These are phyloP conservation scores for Pleurotus tuber-regium DNA, from an alignment of 768 basidiomycete genomes.

Conservation along the genomic window DNA sequence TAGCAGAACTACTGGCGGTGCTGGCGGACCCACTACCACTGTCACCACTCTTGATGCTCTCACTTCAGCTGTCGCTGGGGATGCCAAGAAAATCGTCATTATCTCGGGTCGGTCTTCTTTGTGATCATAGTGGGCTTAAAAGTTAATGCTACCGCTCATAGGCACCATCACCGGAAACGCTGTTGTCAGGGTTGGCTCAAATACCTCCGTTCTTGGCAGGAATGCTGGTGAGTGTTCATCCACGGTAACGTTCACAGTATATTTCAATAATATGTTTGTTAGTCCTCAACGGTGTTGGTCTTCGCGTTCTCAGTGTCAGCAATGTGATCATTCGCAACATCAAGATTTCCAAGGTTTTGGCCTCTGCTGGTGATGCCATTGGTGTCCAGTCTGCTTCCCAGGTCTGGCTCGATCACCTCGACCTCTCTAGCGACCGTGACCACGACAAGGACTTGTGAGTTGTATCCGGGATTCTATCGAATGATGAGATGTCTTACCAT, in stretches of 20 bases:
- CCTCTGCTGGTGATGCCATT: constrained; percentile 41
- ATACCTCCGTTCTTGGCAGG: constrained; percentile 43
- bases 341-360: constrained; percentile 46
- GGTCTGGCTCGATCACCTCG: constrained; percentile 46
- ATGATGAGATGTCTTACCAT: too few species aligned
- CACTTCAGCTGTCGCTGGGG: constrained; percentile 38
- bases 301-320: constrained; percentile 37
- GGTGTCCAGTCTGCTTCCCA: constrained; percentile 37
- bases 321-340: constrained; percentile 50
- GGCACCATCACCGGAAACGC: constrained; percentile 41
- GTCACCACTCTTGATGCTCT: constrained; percentile 40
- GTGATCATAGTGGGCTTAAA: background rate
- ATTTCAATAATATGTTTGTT: background rate
- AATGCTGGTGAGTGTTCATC: constrained; percentile 13
- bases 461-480: too few species aligned
- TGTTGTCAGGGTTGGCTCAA: constrained; percentile 40
- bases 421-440: constrained; percentile 42
- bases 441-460: constrained; percentile 40
- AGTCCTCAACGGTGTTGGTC: constrained; percentile 44
- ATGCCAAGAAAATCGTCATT: constrained; percentile 40
- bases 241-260: too few species aligned
- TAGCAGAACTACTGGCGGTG: constrained; percentile 42
- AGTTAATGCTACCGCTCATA: constrained; percentile 9
- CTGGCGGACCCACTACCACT: constrained; percentile 40
- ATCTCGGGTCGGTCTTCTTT: constrained; percentile 31